Evolutionary conservation across 148 eudicot species (phyloP), one percentile per base, ranked within the genome.

Genomic region (Arbutus unedo): DNA sequence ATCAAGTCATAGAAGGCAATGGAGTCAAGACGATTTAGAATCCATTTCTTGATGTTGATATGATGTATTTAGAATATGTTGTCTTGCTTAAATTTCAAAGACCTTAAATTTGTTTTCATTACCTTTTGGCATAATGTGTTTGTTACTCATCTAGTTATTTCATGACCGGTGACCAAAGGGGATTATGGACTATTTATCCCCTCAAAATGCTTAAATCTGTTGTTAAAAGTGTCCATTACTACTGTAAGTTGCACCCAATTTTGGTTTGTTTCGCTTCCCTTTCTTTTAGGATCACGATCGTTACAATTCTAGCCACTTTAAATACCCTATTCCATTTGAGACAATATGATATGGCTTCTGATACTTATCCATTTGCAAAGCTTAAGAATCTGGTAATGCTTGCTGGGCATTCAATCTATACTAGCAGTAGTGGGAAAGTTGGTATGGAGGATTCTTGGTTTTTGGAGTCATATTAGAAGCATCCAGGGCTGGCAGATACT

Each of bases 321-420:
- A 90, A 88, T 74, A 87, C 79, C 79, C 90, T 77, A 15, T 62
- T 84, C 48, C 81, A 83, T 76, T 57, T 76, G 50, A 85, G 87
- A 78, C 86, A 89, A 77, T 38, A 82, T 2, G 86, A 88, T 70
- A 9, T 15, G 75, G 82, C 48, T 31, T 70, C 70, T 49, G 89
- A 82, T 72, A 53, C 45, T 47, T 88, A 90, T 83, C 98, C 94
- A 3, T 88, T 90, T 85, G 76, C 91, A 2, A 90, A 90, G 86
- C 90, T 92, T 81, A 84, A 49, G 84, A 94, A 96, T 85, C 94
- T 96, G 81, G 98, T 96, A 38, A 96, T 96, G 98, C 98, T 96
- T 49, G 98, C 99, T 49, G 99, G 99, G 80, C 99, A 96, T 93
- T 96, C 99, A 1, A 91, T 96, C 31, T 96, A 96, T 84, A 92